A percentile compares a stretch with the other conserved stretches of the same genome.
Evolutionary conservation across 306 rosid genomes (phyloP).

Genomic region (Rubus idaeus): DNA sequence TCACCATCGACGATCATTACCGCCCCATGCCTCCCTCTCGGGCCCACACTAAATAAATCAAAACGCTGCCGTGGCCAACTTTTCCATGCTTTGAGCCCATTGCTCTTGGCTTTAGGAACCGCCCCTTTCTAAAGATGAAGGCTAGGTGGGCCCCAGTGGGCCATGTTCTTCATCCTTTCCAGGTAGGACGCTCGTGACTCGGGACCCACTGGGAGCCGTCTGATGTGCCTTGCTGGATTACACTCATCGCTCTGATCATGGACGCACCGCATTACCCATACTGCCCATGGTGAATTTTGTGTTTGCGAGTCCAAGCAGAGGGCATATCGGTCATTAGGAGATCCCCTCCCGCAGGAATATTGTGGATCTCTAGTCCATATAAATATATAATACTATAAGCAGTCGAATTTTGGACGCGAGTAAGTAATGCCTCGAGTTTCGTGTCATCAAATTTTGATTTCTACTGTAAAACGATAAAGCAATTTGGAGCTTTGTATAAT

Average conservation of each 20-base stretch:
- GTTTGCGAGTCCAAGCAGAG: background rate
- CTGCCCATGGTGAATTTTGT: background rate
- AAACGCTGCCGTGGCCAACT: slow-evolving; percentile 42
- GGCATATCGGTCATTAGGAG: background rate
- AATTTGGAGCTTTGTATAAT: background rate
- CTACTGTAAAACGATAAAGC: background rate
- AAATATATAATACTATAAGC: too few species aligned
- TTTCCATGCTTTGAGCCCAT: slow-evolving; percentile 19
- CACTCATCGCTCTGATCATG: slow-evolving; percentile 9
- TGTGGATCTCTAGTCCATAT: slow-evolving; percentile 29
- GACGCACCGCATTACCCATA: background rate
- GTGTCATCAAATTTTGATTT: background rate
- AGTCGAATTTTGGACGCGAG: slow-evolving; percentile 22
- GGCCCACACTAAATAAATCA: slow-evolving; percentile 32
- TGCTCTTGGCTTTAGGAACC: slow-evolving; percentile 38
- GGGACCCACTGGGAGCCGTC: slow-evolving; percentile 39
- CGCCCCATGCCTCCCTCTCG: slow-evolving; percentile 26
- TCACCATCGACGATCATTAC: slow-evolving; percentile 34
- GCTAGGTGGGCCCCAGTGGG: slow-evolving; percentile 42
- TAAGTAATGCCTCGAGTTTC: slow-evolving; percentile 2
- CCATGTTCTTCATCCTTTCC: slow-evolving; percentile 45
- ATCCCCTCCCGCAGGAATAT: background rate
- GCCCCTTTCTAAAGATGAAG: slow-evolving; percentile 22
- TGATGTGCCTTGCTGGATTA: slow-evolving; percentile 44
- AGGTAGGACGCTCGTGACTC: slow-evolving; percentile 56